These are phyloP conservation scores for Aphanomyces astaci DNA, from an alignment of 352 stramenopile genomes.

Conservation along the genomic window DNA sequence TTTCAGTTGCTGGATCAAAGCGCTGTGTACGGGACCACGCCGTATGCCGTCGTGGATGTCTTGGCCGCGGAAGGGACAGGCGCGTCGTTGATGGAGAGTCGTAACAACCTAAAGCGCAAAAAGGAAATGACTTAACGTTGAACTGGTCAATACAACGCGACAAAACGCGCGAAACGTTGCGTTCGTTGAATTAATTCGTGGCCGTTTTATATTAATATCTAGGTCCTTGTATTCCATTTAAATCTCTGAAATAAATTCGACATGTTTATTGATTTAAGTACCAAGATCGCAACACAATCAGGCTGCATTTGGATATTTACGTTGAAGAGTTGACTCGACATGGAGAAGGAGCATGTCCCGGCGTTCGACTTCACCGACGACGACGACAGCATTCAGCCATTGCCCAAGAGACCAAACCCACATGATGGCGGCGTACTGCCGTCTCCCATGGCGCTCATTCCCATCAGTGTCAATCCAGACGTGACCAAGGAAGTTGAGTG, in stretches of 20 bases:
- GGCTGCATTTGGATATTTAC: conserved; percentile 4
- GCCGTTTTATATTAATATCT: background rate
- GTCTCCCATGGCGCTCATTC: background rate
- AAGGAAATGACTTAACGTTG: conserved; percentile 14
- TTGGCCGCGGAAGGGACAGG: conserved; percentile 64
- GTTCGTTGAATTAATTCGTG: background rate
- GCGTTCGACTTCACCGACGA: background rate
- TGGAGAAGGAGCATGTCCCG: background rate
- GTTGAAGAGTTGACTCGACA: background rate
- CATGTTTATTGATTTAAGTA: background rate
- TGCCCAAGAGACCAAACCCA: background rate
- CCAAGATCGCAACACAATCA: too few species aligned
- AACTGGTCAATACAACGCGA: background rate
- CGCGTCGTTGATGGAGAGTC: conserved; percentile 70
- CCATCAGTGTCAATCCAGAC: conserved; percentile 1
- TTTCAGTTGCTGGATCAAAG: conserved; percentile 45
- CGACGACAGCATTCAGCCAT: background rate
- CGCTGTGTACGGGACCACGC: conserved; percentile 32
- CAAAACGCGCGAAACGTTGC: background rate
- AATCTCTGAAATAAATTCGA: background rate
- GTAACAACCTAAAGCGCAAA: conserved; percentile 84
- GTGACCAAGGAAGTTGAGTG: background rate
- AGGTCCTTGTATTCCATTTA: background rate
- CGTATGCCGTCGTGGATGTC: conserved; percentile 64
- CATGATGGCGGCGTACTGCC: background rate